Conservation (phyloP, 495 filamentous ascomycete genomes). For the Melanomma pulvis-pyrius region DNA sequence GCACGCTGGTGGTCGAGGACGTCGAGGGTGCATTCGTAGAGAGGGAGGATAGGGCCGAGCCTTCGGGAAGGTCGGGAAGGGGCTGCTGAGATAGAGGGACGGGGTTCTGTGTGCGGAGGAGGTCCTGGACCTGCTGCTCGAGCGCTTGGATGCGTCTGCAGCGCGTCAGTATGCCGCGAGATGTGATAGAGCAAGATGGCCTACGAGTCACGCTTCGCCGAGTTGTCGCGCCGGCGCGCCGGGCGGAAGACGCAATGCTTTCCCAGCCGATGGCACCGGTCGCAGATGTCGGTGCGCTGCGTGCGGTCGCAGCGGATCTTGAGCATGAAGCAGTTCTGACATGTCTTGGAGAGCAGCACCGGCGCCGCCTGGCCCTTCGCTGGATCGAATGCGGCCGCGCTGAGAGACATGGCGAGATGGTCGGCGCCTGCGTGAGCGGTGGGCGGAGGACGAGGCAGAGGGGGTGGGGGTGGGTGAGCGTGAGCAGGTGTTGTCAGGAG, state of each 20-base stretch:
- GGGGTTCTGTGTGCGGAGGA: constrained; percentile 9
- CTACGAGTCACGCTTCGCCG: constrained; percentile 31
- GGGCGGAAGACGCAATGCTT: constrained; percentile 35
- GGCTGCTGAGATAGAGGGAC: background rate
- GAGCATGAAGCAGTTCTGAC: constrained; percentile 34
- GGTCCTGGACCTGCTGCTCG: constrained; percentile 28
- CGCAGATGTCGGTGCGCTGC: constrained; percentile 28
- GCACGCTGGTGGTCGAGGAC: background rate
- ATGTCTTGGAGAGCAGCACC: constrained; percentile 31
- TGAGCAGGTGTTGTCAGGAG: background rate
- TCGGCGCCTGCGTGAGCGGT: background rate
- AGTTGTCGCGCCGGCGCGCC: constrained; percentile 30
- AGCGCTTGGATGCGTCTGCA: constrained; percentile 29
- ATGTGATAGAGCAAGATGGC: background rate
- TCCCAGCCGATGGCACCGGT: constrained; percentile 27
- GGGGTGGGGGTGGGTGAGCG: background rate
- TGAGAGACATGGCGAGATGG: constrained; percentile 6
- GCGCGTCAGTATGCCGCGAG: constrained; percentile 1
- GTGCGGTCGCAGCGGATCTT: constrained; percentile 34
- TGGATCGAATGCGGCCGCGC: constrained; percentile 2
- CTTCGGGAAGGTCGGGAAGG: constrained; percentile 3
- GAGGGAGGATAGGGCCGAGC: background rate
- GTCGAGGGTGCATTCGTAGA: background rate
- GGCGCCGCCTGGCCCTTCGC: background rate
- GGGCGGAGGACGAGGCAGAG: background rate